A percentile compares a stretch with the other conserved stretches of the same genome.
These are phyloP conservation scores for Paecilomyces fulvus DNA, from an alignment of 2,329 filamentous ascomycete species.

Conservation along the genomic window DNA sequence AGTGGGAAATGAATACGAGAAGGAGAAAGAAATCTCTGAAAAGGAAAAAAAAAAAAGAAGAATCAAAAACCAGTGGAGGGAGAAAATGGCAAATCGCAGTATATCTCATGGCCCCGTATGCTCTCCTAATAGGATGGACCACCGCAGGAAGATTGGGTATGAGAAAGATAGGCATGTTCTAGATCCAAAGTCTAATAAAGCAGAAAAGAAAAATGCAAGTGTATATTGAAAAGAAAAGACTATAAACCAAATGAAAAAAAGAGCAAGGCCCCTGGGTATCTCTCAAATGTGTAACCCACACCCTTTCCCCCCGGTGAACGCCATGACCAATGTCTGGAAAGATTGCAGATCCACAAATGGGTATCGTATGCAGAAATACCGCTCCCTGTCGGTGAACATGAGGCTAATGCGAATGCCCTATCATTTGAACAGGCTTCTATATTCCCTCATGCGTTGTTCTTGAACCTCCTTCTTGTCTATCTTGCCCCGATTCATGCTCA, in stretches of 20 bases:
- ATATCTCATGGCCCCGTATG: no score
- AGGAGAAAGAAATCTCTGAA: background rate
- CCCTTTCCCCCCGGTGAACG: background rate
- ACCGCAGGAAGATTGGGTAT: background rate
- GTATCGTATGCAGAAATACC: background rate
- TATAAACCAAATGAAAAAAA: background rate
- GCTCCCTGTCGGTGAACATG: background rate
- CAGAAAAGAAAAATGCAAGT: background rate
- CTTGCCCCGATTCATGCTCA: conserved; percentile 68
- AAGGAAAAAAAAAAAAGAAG: conserved; percentile 3
- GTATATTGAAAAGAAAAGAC: background rate
- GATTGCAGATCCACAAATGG: background rate
- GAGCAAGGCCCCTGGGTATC: background rate
- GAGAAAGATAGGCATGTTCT: background rate
- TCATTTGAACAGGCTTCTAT: conserved; percentile 50
- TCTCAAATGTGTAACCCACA: background rate
- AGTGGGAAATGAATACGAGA: background rate
- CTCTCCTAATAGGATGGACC: background rate
- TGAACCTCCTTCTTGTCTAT: conserved; percentile 53
- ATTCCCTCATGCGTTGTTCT: conserved; percentile 55
- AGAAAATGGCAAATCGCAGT: background rate
- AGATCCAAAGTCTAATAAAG: background rate
- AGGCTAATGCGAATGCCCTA: background rate
- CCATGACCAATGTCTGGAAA: background rate
- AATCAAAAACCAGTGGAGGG: background rate